Evolutionary conservation across 2,329 filamentous ascomycete genomes (phyloP).

Genomic region (Colletotrichum navitas): DNA sequence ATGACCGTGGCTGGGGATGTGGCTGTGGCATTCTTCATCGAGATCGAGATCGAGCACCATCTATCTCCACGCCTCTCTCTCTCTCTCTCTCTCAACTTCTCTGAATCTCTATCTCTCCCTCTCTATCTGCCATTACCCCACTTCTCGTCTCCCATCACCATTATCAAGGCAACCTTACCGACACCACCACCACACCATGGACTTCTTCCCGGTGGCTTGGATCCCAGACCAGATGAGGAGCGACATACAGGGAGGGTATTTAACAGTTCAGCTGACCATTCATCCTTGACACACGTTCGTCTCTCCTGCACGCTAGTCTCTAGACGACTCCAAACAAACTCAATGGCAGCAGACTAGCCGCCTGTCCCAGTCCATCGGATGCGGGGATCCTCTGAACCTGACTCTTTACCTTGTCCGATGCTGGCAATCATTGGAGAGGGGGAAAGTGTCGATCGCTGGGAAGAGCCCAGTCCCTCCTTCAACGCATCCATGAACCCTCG

Average conservation of each 20-base stretch:
- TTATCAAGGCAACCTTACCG: neutral
- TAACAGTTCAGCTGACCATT: conserved; percentile 16
- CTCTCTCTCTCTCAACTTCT: neutral
- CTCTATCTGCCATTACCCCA: neutral
- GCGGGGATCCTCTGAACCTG: conserved; percentile 3
- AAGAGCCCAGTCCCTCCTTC: conserved; percentile 1
- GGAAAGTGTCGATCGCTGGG: neutral
- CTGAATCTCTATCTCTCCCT: neutral
- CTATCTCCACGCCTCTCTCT: neutral
- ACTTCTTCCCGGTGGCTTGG: conserved; percentile 24
- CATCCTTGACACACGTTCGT: neutral
- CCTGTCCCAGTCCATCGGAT: conserved; percentile 8
- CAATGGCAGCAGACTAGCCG: conserved; percentile 15
- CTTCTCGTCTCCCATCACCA: neutral
- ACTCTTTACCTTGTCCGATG: conserved; percentile 4
- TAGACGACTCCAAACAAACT: conserved; percentile 15
- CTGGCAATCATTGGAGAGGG: neutral
- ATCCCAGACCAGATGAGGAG: neutral
- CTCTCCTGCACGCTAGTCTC: conserved; percentile 17
- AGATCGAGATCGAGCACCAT: neutral
- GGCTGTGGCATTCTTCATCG: neutral
- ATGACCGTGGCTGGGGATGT: neutral
- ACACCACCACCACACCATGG: conserved; percentile 3
- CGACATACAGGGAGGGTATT: neutral
- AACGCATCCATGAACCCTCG: neutral